Evolutionary conservation across 2,329 filamentous ascomycete genomes (phyloP).

Genomic region (Dactylonectria macrodidyma): DNA sequence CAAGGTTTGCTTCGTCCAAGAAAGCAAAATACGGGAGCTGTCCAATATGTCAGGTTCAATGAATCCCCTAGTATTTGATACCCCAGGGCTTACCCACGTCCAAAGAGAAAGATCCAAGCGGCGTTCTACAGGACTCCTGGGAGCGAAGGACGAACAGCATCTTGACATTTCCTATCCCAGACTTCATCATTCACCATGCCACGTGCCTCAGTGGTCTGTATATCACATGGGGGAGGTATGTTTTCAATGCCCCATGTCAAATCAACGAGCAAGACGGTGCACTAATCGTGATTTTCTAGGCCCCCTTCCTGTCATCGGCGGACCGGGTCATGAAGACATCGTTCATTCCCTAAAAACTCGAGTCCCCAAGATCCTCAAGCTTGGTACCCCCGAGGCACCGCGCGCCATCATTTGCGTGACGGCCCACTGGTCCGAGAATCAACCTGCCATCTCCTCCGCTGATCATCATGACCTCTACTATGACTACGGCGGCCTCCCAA

Average conservation of each 20-base stretch:
- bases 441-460: not conserved
- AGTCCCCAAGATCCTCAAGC: constrained; percentile 9
- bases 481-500: not conserved
- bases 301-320: constrained; percentile 1
- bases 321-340: constrained; percentile 1
- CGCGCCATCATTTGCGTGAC: constrained; percentile 1
- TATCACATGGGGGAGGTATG: not conserved
- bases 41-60: not conserved
- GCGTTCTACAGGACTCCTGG: not conserved
- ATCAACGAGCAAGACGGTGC: not conserved
- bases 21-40: not conserved
- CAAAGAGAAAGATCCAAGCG: not conserved
- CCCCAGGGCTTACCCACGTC: not conserved
- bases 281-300: not conserved
- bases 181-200: not conserved
- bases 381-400: constrained; percentile 2
- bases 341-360: constrained; percentile 1
- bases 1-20: not conserved
- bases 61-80: not conserved
- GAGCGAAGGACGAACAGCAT: not conserved
- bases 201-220: not conserved
- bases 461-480: not conserved
- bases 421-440: constrained; percentile 3
- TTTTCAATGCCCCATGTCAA: not conserved
- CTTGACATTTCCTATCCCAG: not conserved